Evolutionary conservation across 2,329 filamentous ascomycete genomes (phyloP).

Genomic region (Pseudohalonectria lignicola): DNA sequence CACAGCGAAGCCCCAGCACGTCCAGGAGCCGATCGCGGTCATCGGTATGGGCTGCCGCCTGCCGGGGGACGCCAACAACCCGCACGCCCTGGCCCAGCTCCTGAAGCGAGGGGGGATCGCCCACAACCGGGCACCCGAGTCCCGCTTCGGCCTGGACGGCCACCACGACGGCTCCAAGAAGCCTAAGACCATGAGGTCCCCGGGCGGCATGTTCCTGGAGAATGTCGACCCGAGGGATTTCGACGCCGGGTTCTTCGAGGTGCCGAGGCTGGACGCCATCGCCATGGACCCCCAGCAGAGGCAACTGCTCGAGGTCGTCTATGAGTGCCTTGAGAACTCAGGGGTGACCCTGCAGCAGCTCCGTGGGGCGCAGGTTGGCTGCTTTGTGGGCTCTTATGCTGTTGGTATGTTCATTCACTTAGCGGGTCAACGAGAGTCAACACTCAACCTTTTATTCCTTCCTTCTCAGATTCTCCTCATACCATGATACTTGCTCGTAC

Average conservation of each 20-base stretch:
- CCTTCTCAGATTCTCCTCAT: no score
- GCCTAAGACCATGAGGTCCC: slow-evolving; percentile 11
- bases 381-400: no score
- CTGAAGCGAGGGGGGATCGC: slow-evolving; percentile 13
- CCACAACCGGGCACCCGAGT: slow-evolving; percentile 14
- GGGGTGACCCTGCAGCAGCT: slow-evolving; percentile 10
- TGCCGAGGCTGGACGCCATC: not conserved
- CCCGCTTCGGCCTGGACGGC: slow-evolving; percentile 15
- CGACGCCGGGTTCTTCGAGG: slow-evolving; percentile 22
- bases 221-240: slow-evolving; percentile 32
- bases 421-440: no score
- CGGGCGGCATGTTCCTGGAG: slow-evolving; percentile 30
- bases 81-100: slow-evolving; percentile 12
- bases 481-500: no score
- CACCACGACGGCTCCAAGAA: slow-evolving; percentile 16
- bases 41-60: slow-evolving; percentile 1
- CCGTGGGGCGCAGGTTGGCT: slow-evolving; percentile 10
- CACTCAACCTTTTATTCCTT: no score
- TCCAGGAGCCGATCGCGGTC: slow-evolving; percentile 7
- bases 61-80: no score
- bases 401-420: no score
- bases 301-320: slow-evolving; percentile 20
- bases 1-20: no score
- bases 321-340: slow-evolving; percentile 20
- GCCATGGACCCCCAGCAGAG: slow-evolving; percentile 22